A percentile compares a stretch with the other conserved stretches of the same genome.
Evolutionary conservation across 164 flowering plant species (phyloP).

Genomic region (Magnolia kwangsiensis): DNA sequence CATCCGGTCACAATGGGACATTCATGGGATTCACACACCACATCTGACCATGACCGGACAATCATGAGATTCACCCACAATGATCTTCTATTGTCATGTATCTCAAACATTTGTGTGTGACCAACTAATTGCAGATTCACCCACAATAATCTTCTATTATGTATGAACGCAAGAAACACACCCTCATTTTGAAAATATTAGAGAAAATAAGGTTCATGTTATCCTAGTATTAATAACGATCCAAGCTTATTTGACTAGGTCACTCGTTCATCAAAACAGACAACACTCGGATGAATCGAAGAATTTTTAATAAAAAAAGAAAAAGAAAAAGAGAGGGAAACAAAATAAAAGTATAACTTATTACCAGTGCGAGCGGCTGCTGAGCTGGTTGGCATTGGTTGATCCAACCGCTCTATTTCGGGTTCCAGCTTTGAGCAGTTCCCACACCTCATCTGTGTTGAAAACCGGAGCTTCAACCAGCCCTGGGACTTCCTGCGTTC

Average conservation of each 20-base stretch:
- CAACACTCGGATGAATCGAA: neutral
- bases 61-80: too few relatives aligned
- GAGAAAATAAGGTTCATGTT: too few relatives aligned
- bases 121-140: too few relatives aligned
- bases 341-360: neutral
- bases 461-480: constrained; percentile 62
- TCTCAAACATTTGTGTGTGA: too few relatives aligned
- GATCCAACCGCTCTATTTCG: constrained; percentile 81
- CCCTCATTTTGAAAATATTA: too few relatives aligned
- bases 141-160: too few relatives aligned
- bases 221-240: neutral
- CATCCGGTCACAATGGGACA: too few relatives aligned
- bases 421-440: constrained; percentile 63
- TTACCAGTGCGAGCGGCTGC: constrained; percentile 95
- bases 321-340: neutral
- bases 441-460: constrained; percentile 73
- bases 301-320: neutral
- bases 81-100: too few relatives aligned
- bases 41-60: too few relatives aligned
- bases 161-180: too few relatives aligned
- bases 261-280: neutral
- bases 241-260: neutral
- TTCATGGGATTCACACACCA: too few relatives aligned
- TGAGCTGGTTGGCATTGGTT: constrained; percentile 81
- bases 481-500: constrained; percentile 84